A percentile compares a stretch with the other conserved stretches of the same genome.
phyloP scores from a whole-genome alignment of 208 protist genomes.

The Leishmania tarentolae region DNA sequence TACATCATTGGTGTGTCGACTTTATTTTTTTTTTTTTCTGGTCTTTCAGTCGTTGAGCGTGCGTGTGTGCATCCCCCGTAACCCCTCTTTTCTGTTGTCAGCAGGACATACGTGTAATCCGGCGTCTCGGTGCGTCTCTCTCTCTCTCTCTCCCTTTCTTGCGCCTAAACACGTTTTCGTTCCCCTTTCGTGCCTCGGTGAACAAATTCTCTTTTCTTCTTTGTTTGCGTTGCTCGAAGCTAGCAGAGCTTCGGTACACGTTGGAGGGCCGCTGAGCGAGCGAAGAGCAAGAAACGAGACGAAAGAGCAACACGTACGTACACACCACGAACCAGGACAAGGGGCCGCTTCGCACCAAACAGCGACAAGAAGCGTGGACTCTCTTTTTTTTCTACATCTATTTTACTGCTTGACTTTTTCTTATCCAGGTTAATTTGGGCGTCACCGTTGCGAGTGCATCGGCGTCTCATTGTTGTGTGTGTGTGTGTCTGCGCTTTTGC shows the following conservation, averaged over 20 bases:
- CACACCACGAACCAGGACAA: not conserved
- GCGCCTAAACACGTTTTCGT: not conserved
- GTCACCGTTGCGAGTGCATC: not conserved
- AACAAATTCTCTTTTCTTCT: not conserved
- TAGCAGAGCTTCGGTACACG: not conserved
- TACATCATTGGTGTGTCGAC: too few species aligned
- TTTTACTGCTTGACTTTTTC: slow-evolving; percentile 10
- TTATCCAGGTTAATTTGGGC: not conserved
- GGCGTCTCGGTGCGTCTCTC: too few species aligned
- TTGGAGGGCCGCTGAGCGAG: not conserved
- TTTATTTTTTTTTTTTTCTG: not conserved
- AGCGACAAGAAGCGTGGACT: not conserved
- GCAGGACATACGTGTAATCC: not conserved
- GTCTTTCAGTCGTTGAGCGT: not conserved
- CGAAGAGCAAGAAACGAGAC: not conserved
- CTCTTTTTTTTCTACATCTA: not conserved
- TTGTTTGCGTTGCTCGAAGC: not conserved
- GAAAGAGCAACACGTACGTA: not conserved
- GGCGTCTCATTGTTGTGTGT: not conserved
- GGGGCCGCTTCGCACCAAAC: not conserved
- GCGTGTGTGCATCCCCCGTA: not conserved
- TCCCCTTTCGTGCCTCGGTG: not conserved
- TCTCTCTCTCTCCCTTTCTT: not conserved
- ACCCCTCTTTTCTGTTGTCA: not conserved
- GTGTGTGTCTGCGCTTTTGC: slow-evolving; percentile 4